Base-by-base conservation (phyloP, 2,329 filamentous ascomycete species). In the Calonectria multiphialidica region DNA sequence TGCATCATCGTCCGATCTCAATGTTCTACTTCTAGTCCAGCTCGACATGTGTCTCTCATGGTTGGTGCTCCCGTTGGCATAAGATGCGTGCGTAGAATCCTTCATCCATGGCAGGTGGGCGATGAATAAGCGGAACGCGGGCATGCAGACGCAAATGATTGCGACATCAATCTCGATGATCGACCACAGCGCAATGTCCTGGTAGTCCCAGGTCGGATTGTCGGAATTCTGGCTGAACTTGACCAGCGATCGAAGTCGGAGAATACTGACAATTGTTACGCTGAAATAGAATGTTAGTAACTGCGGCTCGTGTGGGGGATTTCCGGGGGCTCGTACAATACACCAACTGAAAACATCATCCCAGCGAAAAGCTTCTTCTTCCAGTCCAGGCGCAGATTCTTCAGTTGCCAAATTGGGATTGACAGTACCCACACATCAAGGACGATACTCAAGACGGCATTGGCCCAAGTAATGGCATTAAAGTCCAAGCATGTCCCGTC, bases 81-180 rank as follows among this genome's bases (percentile, higher is more conserved):
- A 21, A n/a, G 44, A 47, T 47, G n/a, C 12, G 3, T 10, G 44
- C 1, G 44, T 23, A 23, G 21, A 3, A 18, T 47, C n/a, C 21
- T 47, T 23, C 6, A 47, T 13, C 44, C 44, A 47, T 5, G 44
- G 44, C 21, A 47, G 9, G n/a, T 47, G n/a, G 21, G 44, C n/a
- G n/a, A 65, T n/a, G 5, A 53, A 12, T 33, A 50, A 25, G 44
- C 62, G 62, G 15, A 65, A 40, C n/a, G 62, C 23, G 4, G 62
- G 62, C 62, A 65, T 50, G 21, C 45, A 65, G 45, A 40, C 33
- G 33, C 62, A 65, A 53, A 65, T 42, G n/a, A 65, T 65, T 9
- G 44, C 62, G 42, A 65, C 33, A 15, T 65, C 44, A 23, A 65
- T 65, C 33, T 65, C 62, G 13, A 65, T 50, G n/a, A 49, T 65